These are phyloP conservation scores for Aspergillus egyptiacus DNA, from an alignment of 495 filamentous ascomycete genomes.

Conservation along the genomic window DNA sequence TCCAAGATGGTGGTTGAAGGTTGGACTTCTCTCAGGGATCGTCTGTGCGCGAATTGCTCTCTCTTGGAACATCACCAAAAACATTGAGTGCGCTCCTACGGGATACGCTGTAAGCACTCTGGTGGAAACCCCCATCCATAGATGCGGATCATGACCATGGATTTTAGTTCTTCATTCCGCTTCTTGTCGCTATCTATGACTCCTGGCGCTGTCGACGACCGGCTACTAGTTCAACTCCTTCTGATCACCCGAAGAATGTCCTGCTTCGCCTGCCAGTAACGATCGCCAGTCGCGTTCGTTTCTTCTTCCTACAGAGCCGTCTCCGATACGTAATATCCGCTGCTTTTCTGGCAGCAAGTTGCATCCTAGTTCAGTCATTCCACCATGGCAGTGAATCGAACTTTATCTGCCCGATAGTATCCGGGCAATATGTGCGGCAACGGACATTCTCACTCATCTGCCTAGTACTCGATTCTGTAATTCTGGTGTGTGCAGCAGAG, in stretches of 20 bases:
- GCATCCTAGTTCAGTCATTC: slow-evolving; percentile 24
- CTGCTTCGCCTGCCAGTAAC: slow-evolving; percentile 17
- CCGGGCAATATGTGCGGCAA: slow-evolving; percentile 20
- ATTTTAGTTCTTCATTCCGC: slow-evolving; percentile 34
- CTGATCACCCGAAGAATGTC: slow-evolving; percentile 18
- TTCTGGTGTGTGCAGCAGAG: slow-evolving; percentile 32
- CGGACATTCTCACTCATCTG: slow-evolving; percentile 24
- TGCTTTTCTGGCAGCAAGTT: slow-evolving; percentile 27
- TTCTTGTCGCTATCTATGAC: slow-evolving; percentile 41
- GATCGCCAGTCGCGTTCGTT: slow-evolving; percentile 21
- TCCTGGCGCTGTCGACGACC: slow-evolving; percentile 33
- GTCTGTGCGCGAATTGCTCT: slow-evolving; percentile 36
- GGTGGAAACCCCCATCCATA: background rate
- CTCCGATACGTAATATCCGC: slow-evolving; percentile 32
- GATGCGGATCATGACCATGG: slow-evolving; percentile 6
- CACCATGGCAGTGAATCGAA: slow-evolving; percentile 33
- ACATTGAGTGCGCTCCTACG: slow-evolving; percentile 36
- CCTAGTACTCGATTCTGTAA: slow-evolving; percentile 29
- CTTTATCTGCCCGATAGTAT: slow-evolving; percentile 41
- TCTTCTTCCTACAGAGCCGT: slow-evolving; percentile 25
- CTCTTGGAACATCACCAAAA: slow-evolving; percentile 30
- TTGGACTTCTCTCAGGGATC: slow-evolving; percentile 23
- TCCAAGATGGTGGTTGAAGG: slow-evolving; percentile 23
- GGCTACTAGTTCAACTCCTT: slow-evolving; percentile 17
- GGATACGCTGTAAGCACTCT: slow-evolving; percentile 35